phyloP scores from a whole-genome alignment of 768 basidiomycete species.

The Amanita exitialis region DNA sequence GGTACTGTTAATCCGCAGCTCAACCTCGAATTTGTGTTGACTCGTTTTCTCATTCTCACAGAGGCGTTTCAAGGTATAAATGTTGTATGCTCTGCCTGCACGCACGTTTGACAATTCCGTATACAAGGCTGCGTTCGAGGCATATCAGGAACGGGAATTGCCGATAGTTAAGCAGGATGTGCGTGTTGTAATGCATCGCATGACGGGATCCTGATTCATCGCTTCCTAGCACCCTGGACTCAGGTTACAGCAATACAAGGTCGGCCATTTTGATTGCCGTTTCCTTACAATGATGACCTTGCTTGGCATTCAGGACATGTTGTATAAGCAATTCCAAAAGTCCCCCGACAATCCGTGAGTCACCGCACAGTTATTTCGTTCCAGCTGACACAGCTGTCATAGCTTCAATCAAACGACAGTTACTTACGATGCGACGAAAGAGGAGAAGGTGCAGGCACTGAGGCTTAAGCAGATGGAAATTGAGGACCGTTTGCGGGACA shows the following conservation, averaged over 20 bases:
- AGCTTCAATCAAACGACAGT: constrained; percentile 82
- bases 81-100: neutral
- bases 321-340: constrained; percentile 95
- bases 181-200: constrained; percentile 5
- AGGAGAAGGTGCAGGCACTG: constrained; percentile 72
- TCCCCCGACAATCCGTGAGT: constrained; percentile 90
- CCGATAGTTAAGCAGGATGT: constrained; percentile 73
- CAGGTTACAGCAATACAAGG: constrained; percentile 85
- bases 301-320: constrained; percentile 48
- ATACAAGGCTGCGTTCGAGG: constrained; percentile 76
- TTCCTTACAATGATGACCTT: neutral
- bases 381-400: neutral
- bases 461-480: constrained; percentile 56
- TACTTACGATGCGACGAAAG: constrained; percentile 80
- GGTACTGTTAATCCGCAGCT: constrained; percentile 32
- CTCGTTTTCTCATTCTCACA: constrained; percentile 19
- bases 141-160: constrained; percentile 80
- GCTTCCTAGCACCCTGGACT: constrained; percentile 70
- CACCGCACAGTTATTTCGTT: neutral
- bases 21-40: constrained; percentile 5
- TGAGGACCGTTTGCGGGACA: constrained; percentile 54
- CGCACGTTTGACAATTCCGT: neutral
- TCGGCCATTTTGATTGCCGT: constrained; percentile 17
- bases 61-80: constrained; percentile 78
- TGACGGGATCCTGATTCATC: constrained; percentile 6